Evolutionary conservation across 257 asterid species (phyloP), one percentile per base, ranked within the genome.

Genomic region (Fraxinus pennsylvanica): DNA sequence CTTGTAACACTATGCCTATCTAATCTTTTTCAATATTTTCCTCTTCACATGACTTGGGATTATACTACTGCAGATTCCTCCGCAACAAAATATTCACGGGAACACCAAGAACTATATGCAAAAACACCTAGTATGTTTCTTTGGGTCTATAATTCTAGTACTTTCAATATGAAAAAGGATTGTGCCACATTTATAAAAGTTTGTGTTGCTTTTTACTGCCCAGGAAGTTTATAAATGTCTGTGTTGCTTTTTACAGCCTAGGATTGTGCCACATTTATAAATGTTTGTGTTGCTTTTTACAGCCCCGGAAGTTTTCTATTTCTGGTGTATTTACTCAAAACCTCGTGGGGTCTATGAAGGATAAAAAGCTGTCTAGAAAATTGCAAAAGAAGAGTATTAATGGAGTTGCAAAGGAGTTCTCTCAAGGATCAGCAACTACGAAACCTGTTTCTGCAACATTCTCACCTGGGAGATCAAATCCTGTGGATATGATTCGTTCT

Each of bases 211-310:
- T 25, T 25, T 25, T 25, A 25, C 27, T 25, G 27, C 27, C 27
- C 27, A 25, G 27, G 27, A 25, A 25, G 27, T 25, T 25, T 25
- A 25, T 25, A 76, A 63, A 15, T 5, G 29, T 41, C 13, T 39
- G 27, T 14, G 6, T 76, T 43, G 12, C 27, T 5, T 9, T 39
- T 80, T 72, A 65, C 85, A 85, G 91, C 78, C 80, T 25, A 47
- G 57, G 57, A 14, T 47, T 15, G n/a, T 47, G n/a, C 32, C 30
- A 10, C 10, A 22, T 27, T 38, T 12, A 25, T 25, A 76, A 63
- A 15, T 5, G 29, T 41, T 21, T 39, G 27, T 14, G 6, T 76
- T 43, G 12, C 27, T 5, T 9, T 39, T 80, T 72, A 65, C 85
- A 85, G 91, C 78, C 80, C 22, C 8, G 43, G 66, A 77, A 65